Percentiles rank a stretch among this genome's conserved stretches.
Evolutionary conservation across 139 green algal species (phyloP).

Genomic region (Coelastrella sp.): DNA sequence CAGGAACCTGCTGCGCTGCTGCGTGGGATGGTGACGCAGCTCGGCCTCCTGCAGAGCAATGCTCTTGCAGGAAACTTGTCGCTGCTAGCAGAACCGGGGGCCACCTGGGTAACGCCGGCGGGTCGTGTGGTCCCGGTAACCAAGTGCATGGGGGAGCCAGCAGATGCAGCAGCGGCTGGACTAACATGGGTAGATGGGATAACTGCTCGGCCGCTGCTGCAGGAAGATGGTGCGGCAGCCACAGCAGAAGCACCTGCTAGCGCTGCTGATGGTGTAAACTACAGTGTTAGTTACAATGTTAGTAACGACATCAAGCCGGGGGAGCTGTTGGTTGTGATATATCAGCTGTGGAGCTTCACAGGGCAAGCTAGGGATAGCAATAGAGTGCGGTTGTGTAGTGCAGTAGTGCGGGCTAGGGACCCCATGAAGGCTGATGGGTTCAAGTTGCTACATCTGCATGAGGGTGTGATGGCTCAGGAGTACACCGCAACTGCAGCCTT

Average conservation of each 20-base stretch:
- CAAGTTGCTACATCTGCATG: constrained; percentile 49
- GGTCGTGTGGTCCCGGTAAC: constrained; percentile 7
- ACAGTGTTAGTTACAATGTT: not conserved
- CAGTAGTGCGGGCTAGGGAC: not conserved
- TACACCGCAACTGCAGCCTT: constrained; percentile 27
- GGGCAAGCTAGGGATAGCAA: constrained; percentile 16
- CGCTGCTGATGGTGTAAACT: not conserved
- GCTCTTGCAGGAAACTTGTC: constrained; percentile 38
- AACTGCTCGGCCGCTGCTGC: constrained; percentile 16
- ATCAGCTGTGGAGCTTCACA: constrained; percentile 48
- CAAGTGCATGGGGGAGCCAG: constrained; percentile 27
- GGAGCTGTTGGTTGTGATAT: constrained; percentile 38
- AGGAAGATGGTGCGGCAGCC: not conserved
- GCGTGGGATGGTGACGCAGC: constrained; percentile 1
- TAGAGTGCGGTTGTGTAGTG: constrained; percentile 41
- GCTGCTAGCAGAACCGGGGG: constrained; percentile 18
- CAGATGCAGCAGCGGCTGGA: constrained; percentile 39
- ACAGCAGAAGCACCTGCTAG: not conserved
- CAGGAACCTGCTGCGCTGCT: constrained; percentile 5
- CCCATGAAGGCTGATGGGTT: constrained; percentile 1
- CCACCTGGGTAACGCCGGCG: constrained; percentile 45
- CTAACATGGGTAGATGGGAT: constrained; percentile 46
- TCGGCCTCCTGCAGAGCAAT: constrained; percentile 40
- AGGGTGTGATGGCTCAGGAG: constrained; percentile 20
- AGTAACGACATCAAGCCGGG: not conserved